A percentile compares a stretch with the other conserved stretches of the same genome.
Evolutionary conservation across 768 basidiomycete species (phyloP).

Genomic region (Termitomyces sp.): DNA sequence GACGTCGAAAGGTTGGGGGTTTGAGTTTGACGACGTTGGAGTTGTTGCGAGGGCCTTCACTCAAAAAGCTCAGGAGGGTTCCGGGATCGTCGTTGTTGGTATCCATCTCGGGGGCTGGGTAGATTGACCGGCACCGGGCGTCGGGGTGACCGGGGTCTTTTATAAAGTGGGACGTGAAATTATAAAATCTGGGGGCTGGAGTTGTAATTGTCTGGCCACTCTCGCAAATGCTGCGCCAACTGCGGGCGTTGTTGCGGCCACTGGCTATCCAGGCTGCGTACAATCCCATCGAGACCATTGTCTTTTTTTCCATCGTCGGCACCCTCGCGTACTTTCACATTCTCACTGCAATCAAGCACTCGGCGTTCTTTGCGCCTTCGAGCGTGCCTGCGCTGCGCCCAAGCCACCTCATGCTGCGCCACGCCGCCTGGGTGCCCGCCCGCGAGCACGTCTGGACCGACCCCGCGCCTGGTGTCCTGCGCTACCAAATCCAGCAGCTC

Average conservation of each 20-base stretch:
- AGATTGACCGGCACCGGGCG: too few species aligned
- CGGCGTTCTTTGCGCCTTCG: conserved; percentile 68
- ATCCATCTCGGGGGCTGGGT: too few species aligned
- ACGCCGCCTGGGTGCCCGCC: conserved; percentile 63
- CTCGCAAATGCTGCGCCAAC: conserved; percentile 25
- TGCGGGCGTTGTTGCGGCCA: conserved; percentile 65
- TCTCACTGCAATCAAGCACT: conserved; percentile 86
- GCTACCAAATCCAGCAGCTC: conserved; percentile 74
- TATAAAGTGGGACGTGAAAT: too few species aligned
- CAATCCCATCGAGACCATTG: conserved; percentile 86
- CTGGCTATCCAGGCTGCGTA: conserved; percentile 72
- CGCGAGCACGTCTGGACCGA: conserved; percentile 51
- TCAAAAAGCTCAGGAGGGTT: too few species aligned
- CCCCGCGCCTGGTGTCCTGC: conserved; percentile 29
- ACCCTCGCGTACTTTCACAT: conserved; percentile 96
- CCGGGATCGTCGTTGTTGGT: too few species aligned
- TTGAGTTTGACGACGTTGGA: too few species aligned
- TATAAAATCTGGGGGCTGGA: too few species aligned
- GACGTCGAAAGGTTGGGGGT: too few species aligned
- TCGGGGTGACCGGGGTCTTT: too few species aligned
- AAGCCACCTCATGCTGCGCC: conserved; percentile 51
- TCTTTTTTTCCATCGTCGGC: conserved; percentile 83
- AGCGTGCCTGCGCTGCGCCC: conserved; percentile 50
- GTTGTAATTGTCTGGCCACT: too few species aligned
- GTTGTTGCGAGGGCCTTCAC: too few species aligned